These are phyloP conservation scores for Gastrodia elata DNA, from an alignment of 106 monocot genomes.

Conservation along the genomic window DNA sequence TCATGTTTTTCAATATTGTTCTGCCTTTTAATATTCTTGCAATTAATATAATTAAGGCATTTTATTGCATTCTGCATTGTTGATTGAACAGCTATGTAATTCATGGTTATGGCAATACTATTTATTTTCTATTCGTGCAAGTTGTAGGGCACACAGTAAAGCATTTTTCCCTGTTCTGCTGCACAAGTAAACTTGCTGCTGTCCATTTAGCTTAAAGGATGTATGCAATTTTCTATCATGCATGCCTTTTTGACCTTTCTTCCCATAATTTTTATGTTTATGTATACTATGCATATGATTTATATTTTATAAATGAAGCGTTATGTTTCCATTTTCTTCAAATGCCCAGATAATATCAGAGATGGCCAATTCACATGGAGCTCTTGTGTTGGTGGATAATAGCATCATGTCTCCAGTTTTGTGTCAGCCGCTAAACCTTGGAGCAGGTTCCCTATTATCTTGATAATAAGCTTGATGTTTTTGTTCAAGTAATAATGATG, in stretches of 20 bases:
- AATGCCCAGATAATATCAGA: constrained; percentile 71
- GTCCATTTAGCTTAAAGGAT: background rate
- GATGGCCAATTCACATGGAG: constrained; percentile 77
- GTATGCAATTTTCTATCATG: background rate
- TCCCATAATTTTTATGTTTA: background rate
- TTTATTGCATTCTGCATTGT: background rate
- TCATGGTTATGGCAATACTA: background rate
- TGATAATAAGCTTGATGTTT: background rate
- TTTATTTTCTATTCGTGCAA: background rate
- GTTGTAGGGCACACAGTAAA: background rate
- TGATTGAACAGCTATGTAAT: background rate
- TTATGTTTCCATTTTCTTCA: background rate
- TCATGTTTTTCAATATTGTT: too few relatives aligned
- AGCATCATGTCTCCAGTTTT: constrained; percentile 99
- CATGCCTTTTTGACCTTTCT: background rate
- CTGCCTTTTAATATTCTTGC: background rate
- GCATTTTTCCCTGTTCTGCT: background rate
- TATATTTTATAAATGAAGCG: background rate
- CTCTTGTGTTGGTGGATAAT: constrained; percentile 89
- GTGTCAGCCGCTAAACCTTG: constrained; percentile 72
- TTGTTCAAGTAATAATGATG: background rate
- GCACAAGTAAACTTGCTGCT: background rate
- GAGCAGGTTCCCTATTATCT: constrained; percentile 61
- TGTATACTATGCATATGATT: background rate
- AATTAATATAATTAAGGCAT: background rate